Evolutionary conservation across 1,284 basidiomycete genomes (phyloP).

Genomic region (Ustilago trichophora): DNA sequence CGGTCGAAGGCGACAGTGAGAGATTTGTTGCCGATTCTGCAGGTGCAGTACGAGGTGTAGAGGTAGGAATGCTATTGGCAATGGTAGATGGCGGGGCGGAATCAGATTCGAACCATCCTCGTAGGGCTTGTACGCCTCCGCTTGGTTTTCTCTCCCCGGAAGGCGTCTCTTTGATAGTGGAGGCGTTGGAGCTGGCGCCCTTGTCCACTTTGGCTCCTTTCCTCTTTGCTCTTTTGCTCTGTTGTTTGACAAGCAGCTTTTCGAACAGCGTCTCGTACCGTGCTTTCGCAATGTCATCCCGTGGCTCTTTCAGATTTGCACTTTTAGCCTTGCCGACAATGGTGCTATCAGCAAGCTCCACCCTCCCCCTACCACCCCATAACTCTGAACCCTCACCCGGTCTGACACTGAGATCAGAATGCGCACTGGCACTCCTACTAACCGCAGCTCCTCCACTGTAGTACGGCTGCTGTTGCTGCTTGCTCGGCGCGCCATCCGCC

Average conservation of each 20-base stretch:
- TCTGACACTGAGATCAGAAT: slow-evolving; percentile 1
- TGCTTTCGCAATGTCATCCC: slow-evolving; percentile 6
- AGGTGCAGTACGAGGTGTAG: neutral
- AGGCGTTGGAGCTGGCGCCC: slow-evolving; percentile 1
- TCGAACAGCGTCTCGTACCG: slow-evolving; percentile 35
- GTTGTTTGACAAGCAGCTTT: neutral
- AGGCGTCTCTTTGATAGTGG: no score
- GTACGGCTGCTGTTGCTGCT: slow-evolving; percentile 6
- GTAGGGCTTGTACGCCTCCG: slow-evolving; percentile 17
- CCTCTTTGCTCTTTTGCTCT: neutral
- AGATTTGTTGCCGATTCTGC: neutral
- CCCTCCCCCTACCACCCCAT: slow-evolving; percentile 5
- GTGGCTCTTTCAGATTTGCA: slow-evolving; percentile 23
- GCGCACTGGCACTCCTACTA: slow-evolving; percentile 16
- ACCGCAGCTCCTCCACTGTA: slow-evolving; percentile 1
- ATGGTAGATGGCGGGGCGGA: slow-evolving; percentile 1
- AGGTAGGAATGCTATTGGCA: no score
- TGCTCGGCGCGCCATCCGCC: slow-evolving; percentile 39
- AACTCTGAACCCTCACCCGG: no score
- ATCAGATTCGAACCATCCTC: slow-evolving; percentile 44
- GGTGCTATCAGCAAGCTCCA: slow-evolving; percentile 18
- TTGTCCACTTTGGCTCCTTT: neutral
- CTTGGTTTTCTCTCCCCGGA: no score
- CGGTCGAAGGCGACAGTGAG: slow-evolving; percentile 9
- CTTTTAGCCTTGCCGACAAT: neutral